Conservation (phyloP, 2,329 filamentous ascomycete genomes). For the Colletotrichum filicis region DNA sequence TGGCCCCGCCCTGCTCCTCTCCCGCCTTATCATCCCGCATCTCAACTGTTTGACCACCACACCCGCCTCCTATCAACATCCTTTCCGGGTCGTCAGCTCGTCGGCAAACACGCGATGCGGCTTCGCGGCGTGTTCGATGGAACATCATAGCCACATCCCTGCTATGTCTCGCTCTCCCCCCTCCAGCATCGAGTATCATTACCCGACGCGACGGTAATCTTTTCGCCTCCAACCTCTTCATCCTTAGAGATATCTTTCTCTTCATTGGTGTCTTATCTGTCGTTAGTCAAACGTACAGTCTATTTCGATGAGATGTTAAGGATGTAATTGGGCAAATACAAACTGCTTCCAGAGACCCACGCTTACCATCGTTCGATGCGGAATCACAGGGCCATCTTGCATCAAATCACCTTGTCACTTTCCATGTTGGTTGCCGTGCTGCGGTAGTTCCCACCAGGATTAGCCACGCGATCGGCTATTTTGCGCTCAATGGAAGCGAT, state of each 20-base stretch:
- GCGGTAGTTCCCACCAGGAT: neutral
- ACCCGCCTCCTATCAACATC: neutral
- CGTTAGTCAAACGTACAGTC: too few relatives aligned
- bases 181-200: constrained; percentile 10
- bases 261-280: neutral
- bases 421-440: neutral
- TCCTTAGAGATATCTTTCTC: neutral
- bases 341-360: neutral
- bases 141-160: constrained; percentile 16
- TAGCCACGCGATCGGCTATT: constrained; percentile 13
- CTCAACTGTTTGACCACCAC: neutral
- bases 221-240: neutral
- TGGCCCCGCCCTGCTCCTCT: constrained; percentile 1
- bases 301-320: neutral
- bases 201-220: constrained; percentile 10
- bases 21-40: constrained; percentile 12
- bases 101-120: constrained; percentile 13
- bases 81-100: neutral
- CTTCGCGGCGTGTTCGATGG: constrained; percentile 8
- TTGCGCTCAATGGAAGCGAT: neutral
- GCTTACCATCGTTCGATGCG: neutral
- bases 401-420: neutral
- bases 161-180: neutral
- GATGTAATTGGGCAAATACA: neutral
- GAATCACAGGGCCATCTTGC: neutral